Base-by-base conservation (phyloP, 495 filamentous ascomycete genomes). In the Aspergillus heteromorphus region DNA sequence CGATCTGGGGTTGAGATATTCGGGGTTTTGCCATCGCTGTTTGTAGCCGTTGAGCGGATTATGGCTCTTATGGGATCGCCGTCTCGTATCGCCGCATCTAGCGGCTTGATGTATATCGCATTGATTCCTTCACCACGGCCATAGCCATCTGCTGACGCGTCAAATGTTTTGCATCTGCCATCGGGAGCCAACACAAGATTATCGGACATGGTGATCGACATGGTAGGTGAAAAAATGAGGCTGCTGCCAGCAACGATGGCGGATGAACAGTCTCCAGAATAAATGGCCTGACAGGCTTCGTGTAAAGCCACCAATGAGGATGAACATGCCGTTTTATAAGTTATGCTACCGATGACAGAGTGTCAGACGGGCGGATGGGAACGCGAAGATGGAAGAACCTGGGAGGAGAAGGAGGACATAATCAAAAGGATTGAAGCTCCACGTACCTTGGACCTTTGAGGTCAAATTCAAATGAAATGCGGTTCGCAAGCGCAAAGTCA, bases 91-190 rank as follows among this genome's bases (percentile, higher is more conserved):
- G 75, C 74, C 25, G 62, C 43, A 4, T 48, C 30, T 0, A 70
- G 48, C 0, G 4, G 27, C 42, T 73, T 78, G 4, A 79, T 30
- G 19, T 64, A 69, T 2, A 75, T 38, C 0, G 67, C 66, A 41
- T 23, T 59, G n/a, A 72, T 57, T 0, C 59, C 69, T 56, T 89
- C 87, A 4, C 75, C 87, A 13, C 85, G 76, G 0, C 67, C 82
- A 59, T 83, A 89, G 0, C 86, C 86, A 53, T 83, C 75, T 0
- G 83, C 86, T 9, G 65, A 53, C 1, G 72, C 70, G 58, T 86
- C 83, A 55, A 85, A 91, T 0, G 79, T 80, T 49, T 81, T 72
- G 34, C 79, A 87, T 4, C 49, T 42, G 0, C 58, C 56, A 4
- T 31, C 56, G 0, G 52, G 49, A 1, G 60, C 63, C 2, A 72